Conservation (phyloP, 2,329 filamentous ascomycete species). For the Penicillium janthinellum region DNA sequence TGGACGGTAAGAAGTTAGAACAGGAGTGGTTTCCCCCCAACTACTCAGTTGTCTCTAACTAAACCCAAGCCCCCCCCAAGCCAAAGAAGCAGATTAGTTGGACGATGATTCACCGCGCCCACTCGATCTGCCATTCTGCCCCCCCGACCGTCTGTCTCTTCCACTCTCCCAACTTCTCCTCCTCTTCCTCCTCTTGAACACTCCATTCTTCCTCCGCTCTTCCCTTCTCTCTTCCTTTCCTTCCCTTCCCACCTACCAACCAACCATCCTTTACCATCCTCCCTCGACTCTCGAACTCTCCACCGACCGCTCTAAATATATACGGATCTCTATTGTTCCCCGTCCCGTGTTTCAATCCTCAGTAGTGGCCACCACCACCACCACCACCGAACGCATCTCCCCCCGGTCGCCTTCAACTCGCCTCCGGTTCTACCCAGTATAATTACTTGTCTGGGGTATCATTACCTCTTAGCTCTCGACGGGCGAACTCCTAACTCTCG, state of each 20-base stretch:
- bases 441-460: background rate
- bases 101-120: slow-evolving; percentile 8
- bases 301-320: slow-evolving; percentile 1
- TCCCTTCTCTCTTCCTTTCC: slow-evolving; percentile 17
- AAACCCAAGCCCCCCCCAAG: background rate
- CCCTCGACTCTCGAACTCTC: background rate
- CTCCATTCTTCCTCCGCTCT: slow-evolving; percentile 24
- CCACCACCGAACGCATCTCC: background rate
- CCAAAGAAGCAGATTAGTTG: background rate
- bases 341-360: background rate
- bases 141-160: background rate
- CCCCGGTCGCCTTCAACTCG: background rate
- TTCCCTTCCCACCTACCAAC: background rate
- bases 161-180: slow-evolving; percentile 1
- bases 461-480: background rate
- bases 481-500: background rate
- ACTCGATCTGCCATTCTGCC: background rate
- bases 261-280: background rate
- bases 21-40: background rate
- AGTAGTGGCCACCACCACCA: slow-evolving; percentile 2
- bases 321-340: background rate
- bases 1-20: background rate
- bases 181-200: slow-evolving; percentile 1
- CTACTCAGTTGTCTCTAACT: background rate
- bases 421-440: background rate